Base-by-base conservation (phyloP, 164 flowering plant genomes). In the Litsea cubeba region DNA sequence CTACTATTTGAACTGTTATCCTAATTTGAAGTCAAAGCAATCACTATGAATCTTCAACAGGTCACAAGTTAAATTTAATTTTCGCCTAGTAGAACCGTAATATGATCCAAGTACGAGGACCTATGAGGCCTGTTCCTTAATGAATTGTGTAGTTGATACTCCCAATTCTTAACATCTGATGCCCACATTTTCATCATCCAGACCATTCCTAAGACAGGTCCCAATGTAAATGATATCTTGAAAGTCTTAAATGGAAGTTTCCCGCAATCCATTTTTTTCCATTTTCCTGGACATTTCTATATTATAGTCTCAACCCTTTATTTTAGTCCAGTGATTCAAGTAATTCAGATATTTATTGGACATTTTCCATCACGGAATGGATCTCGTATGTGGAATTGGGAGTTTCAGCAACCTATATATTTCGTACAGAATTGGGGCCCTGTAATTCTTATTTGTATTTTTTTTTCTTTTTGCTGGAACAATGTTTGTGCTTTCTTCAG, bases 1-100 rank as follows among this genome's bases (percentile, higher is more conserved):
- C 66, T 57, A 28, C 66, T 32, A 20, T 74, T 67, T 68, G 65
- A 50, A 28, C 30, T 68, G 54, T 26, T 35, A 57, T 17, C 51
- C 46, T 5, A 40, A 40, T 40, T 40, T 40, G 46, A 32, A 66
- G 69, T 26, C 69, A 15, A 15, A 66, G 22, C 20, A 32, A 8
- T 60, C 17, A 5, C 11, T 62, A 40, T 71, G n/a, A n/a, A 71
- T 25, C 14, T 30, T 15, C 65, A 60, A 58, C 32, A 32, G 5
- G 18, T 20, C 50, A 32, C 17, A 35, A 20, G 17, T 62, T 30
- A 54, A 54, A 12, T 54, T 54, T 54, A 54, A 20, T 14, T 54
- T 40, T 54, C n/a, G 12, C 60, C 60, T 17, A 3, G 17, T 54
- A 40, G 10, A 54, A 54, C 60, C n/a, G 1, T 54, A 54, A 14